These are phyloP conservation scores for Penicillium sp. DNA, from an alignment of 2,329 filamentous ascomycete species.

Conservation along the genomic window DNA sequence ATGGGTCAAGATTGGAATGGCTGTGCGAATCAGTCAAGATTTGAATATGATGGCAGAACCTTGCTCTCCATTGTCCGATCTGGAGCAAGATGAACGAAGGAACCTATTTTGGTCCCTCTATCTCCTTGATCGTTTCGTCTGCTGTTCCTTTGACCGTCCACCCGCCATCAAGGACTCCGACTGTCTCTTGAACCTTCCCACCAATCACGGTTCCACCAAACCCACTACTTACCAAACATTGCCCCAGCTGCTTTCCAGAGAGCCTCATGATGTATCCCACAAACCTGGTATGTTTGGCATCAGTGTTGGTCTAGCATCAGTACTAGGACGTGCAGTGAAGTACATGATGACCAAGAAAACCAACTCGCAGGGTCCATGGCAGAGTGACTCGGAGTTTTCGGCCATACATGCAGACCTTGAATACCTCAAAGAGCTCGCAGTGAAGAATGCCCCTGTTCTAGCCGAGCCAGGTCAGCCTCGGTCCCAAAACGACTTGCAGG, in stretches of 20 bases:
- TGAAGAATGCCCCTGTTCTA: slow-evolving; percentile 17
- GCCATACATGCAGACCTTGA: slow-evolving; percentile 18
- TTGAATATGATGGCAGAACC: slow-evolving; percentile 40
- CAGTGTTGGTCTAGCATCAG: slow-evolving; percentile 20
- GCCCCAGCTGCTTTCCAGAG: slow-evolving; percentile 10
- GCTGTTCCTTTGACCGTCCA: slow-evolving; percentile 40
- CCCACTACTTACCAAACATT: slow-evolving; percentile 7
- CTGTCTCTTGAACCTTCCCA: slow-evolving; percentile 37
- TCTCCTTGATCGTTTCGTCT: slow-evolving; percentile 42
- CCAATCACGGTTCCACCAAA: slow-evolving; percentile 9
- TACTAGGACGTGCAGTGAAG: slow-evolving; percentile 22
- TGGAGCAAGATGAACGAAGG: slow-evolving; percentile 40
- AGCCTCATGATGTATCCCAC: slow-evolving; percentile 4
- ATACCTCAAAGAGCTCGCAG: slow-evolving; percentile 19
- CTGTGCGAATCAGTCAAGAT: slow-evolving; percentile 40
- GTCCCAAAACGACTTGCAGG: slow-evolving; percentile 4
- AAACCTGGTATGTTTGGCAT: slow-evolving; percentile 22
- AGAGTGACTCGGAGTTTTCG: slow-evolving; percentile 16
- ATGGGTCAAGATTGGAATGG: slow-evolving; percentile 42
- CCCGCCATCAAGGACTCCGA: slow-evolving; percentile 39
- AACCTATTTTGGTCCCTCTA: slow-evolving; percentile 47
- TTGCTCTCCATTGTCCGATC: slow-evolving; percentile 12
- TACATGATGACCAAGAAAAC: slow-evolving; percentile 24
- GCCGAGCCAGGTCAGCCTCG: slow-evolving; percentile 8
- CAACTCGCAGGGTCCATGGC: slow-evolving; percentile 15